Evolutionary conservation across 1,284 basidiomycete species (phyloP), one percentile per base, ranked within the genome.

Genomic region (Mycena citricolor): DNA sequence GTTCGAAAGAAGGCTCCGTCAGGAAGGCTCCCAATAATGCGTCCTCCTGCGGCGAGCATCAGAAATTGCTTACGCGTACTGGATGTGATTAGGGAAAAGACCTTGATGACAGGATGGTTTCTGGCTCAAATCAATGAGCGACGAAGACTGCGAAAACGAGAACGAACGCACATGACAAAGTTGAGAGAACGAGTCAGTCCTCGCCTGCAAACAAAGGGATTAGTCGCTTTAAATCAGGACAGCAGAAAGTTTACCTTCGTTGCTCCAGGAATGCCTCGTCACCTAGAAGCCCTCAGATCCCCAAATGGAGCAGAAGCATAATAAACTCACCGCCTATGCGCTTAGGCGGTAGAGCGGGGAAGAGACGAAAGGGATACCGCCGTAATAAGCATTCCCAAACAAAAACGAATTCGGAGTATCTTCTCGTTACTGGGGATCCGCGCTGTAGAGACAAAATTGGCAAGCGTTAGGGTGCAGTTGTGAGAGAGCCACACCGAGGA

Each of bases 351-450:
- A 97, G 68, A 2, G 81, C 69, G n/a, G 90, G 85, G 49, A 95
- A 74, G n/a, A 97, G 69, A 25, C 94, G 81, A 76, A 97, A 97
- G 0, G 94, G 93, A 70, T 97, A 91, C 39, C 81, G 73, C 52
- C 80, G 74, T 44, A 81, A 67, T 26, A 97, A 70, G 51, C 83
- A 86, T 48, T 94, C 90, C 77, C 90, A 86, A 17, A 97, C 70
- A 67, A 87, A 94, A 6, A 79, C 78, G 61, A 97, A 97, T 61
- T 97, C 94, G 5, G 89, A 92, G 64, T 95, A 97, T 52, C 88
- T 73, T 51, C 87, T 71, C 20, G 77, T 70, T 17, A 90, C 83
- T 21, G 83, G 69, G n/a, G 73, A 61, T 8, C 78, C 81, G 37
- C 79, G 75, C 80, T 47, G 28, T 87, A 58, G 42, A 54, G 28